These are phyloP conservation scores for Peronospora belbahrii DNA, from an alignment of 352 stramenopile species.

Conservation along the genomic window DNA sequence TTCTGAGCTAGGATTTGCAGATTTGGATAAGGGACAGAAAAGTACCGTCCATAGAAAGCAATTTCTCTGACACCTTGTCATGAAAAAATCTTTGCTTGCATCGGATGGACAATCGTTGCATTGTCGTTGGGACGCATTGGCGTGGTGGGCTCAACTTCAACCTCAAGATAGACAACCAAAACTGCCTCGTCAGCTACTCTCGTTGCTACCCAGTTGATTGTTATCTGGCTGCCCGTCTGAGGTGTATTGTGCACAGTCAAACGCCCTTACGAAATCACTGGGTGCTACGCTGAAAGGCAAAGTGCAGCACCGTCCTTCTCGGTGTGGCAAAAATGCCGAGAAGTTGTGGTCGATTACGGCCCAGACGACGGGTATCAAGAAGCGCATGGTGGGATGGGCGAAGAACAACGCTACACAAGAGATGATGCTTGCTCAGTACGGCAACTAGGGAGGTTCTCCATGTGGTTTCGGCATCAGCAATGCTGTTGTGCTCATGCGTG, in stretches of 20 bases:
- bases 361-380: slow-evolving; percentile 88
- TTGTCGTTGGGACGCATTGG: no score
- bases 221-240: slow-evolving; percentile 79
- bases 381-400: slow-evolving; percentile 86
- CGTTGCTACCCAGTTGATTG: slow-evolving; percentile 82
- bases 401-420: slow-evolving; percentile 80
- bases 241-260: slow-evolving; percentile 84
- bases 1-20: no score
- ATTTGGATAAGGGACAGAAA: no score
- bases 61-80: no score
- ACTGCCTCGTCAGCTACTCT: slow-evolving; percentile 85
- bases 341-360: slow-evolving; percentile 83
- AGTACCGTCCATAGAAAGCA: no score
- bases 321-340: slow-evolving; percentile 89
- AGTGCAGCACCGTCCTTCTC: slow-evolving; percentile 85
- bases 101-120: no score
- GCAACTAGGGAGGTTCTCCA: slow-evolving; percentile 73
- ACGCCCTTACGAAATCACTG: slow-evolving; percentile 85
- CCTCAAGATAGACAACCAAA: slow-evolving; percentile 45
- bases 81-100: no score
- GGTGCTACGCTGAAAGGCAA: slow-evolving; percentile 81
- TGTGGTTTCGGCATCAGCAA: slow-evolving; percentile 88
- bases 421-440: slow-evolving; percentile 77
- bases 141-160: slow-evolving; percentile 59
- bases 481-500: slow-evolving; percentile 74